Base-by-base conservation (phyloP, 495 filamentous ascomycete genomes). In the Lasiosphaeria ovina region DNA sequence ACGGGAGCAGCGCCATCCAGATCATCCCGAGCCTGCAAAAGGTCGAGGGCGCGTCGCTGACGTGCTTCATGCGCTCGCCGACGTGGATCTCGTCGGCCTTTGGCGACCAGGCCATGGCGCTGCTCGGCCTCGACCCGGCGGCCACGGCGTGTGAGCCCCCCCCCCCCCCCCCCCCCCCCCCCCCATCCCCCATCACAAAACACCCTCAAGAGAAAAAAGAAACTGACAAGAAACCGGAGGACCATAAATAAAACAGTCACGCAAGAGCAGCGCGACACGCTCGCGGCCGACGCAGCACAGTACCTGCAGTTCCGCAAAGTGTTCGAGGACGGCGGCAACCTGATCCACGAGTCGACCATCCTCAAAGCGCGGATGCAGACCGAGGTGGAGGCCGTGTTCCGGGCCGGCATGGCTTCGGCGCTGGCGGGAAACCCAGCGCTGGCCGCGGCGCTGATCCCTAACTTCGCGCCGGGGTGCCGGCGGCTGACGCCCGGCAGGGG, bases 401-500 rank as follows among this genome's bases (percentile, higher is more conserved):
- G 64, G 31, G 31, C 33, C 1, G 57, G 58, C n/a, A 79, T 79
- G 77, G 55, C 64, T 24, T 40, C 63, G 24, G 67, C 66, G 4
- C 70, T 79, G 10, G 38, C 66, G 7, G 35, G 58, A 49, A 72
- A 68, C 16, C 76, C 77, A 8, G 73, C 76, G 44, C 71, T 79
- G 42, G 55, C 70, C 17, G 54, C 66, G 1, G 67, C 64, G 31
- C 62, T 79, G 16, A 73, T 79, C 61, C 88, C 89, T 0, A 77
- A 82, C 42, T 91, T 89, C 68, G 77, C 83, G 0, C 82, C 87
- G 1, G 84, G 86, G 58, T 92, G 88, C 62, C 82, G 87, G 33
- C 84, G 89, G n/a, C 76, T 87, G 0, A 91, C 89, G 0, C 87
- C 88, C 0, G 89, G 88, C 0, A 84, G 80, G 4, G 88, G 87